A percentile compares a stretch with the other conserved stretches of the same genome.
Evolutionary conservation across 2,329 filamentous ascomycete species (phyloP).

Genomic region (Ilyonectria mors-panacis): DNA sequence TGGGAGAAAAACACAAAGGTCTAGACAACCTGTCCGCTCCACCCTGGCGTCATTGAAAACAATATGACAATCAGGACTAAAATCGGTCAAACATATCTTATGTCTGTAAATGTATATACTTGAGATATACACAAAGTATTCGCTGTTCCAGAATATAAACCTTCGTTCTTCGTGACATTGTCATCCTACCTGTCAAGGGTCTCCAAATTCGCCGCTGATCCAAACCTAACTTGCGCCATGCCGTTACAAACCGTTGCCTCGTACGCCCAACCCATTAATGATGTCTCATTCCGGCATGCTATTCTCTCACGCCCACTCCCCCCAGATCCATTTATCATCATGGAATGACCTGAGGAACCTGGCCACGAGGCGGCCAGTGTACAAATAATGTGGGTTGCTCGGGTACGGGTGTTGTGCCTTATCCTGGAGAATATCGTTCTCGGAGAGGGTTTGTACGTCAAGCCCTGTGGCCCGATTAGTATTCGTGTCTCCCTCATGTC

Average conservation of each 20-base stretch:
- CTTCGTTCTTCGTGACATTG: slow-evolving; percentile 6
- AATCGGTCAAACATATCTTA: slow-evolving; percentile 66
- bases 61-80: slow-evolving; percentile 75
- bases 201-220: slow-evolving; percentile 27
- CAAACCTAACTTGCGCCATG: slow-evolving; percentile 37
- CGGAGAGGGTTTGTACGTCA: slow-evolving; percentile 60
- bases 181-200: slow-evolving; percentile 25
- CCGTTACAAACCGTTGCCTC: slow-evolving; percentile 36
- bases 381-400: slow-evolving; percentile 64
- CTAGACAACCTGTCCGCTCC: slow-evolving; percentile 79
- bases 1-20: slow-evolving; percentile 74
- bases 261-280: slow-evolving; percentile 21
- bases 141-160: background rate
- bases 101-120: slow-evolving; percentile 12
- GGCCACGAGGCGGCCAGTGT: slow-evolving; percentile 67
- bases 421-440: slow-evolving; percentile 63
- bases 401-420: slow-evolving; percentile 62
- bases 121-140: background rate
- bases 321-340: slow-evolving; percentile 65
- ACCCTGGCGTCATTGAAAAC: slow-evolving; percentile 72
- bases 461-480: slow-evolving; percentile 50
- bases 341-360: slow-evolving; percentile 70
- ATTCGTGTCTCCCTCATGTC: slow-evolving; percentile 18
- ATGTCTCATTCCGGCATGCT: slow-evolving; percentile 39
- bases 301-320: slow-evolving; percentile 39